Evolutionary conservation across 2,329 filamentous ascomycete species (phyloP).

Genomic region (Phoma herbarum): DNA sequence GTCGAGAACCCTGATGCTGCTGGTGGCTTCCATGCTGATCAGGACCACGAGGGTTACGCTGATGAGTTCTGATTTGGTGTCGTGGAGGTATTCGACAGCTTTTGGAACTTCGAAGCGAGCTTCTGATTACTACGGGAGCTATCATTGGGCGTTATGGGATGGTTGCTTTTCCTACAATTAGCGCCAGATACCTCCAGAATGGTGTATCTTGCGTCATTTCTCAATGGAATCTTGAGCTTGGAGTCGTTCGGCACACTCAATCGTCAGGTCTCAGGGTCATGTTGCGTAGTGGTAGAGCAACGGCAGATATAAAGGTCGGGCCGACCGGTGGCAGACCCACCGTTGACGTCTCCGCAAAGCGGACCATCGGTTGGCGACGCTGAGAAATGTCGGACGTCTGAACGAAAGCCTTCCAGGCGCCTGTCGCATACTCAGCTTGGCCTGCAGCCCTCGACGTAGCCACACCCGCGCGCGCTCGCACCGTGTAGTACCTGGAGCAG

Average conservation of each 20-base stretch:
- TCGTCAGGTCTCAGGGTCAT: background rate
- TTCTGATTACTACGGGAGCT: constrained; percentile 23
- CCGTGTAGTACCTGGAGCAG: constrained; percentile 10
- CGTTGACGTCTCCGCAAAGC: constrained; percentile 18
- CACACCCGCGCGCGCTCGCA: background rate
- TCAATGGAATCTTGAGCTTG: background rate
- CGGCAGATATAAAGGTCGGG: constrained; percentile 5
- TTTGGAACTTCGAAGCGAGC: background rate
- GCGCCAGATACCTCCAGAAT: constrained; percentile 19
- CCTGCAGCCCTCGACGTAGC: constrained; percentile 15
- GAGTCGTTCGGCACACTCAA: background rate
- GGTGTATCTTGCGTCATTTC: background rate
- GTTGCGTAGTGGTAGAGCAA: constrained; percentile 3
- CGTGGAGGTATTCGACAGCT: background rate
- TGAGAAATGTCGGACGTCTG: constrained; percentile 1
- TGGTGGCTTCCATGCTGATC: constrained; percentile 44
- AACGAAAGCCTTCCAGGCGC: background rate
- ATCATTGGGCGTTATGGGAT: constrained; percentile 23
- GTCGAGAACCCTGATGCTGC: constrained; percentile 45
- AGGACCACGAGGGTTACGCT: constrained; percentile 45
- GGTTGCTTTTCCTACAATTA: constrained; percentile 22
- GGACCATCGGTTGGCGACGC: constrained; percentile 4
- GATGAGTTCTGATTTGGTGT: constrained; percentile 33
- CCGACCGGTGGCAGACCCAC: constrained; percentile 17
- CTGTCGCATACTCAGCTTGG: constrained; percentile 10